Evolutionary conservation across 768 basidiomycete species (phyloP), one percentile per base, ranked within the genome.

Genomic region (Boletellus ananiceps): DNA sequence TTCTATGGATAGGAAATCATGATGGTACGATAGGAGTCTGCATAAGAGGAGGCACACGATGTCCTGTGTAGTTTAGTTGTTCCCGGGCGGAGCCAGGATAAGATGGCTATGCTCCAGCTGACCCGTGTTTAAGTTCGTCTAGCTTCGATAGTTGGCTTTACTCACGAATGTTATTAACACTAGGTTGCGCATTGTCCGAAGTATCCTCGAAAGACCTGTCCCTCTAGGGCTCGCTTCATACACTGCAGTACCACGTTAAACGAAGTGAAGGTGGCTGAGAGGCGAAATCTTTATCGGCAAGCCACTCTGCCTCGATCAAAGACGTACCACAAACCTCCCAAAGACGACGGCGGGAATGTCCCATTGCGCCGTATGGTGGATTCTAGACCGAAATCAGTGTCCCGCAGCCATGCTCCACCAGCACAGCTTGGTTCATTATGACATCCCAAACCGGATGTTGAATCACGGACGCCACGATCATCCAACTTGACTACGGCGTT

Each of bases 271-370:
- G n/a, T n/a, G n/a, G n/a, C n/a, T n/a, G n/a, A n/a, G n/a, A n/a
- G n/a, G n/a, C 23, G 23, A 23, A 23, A 23, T 23, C 23, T 5
- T 3, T 23, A 23, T 23, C 5, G 23, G 23, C 31, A 69, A 83
- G n/a, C n/a, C n/a, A n/a, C n/a, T n/a, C n/a, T n/a, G 49, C 79
- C 84, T 35, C 83, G 78, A 67, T 85, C 84, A 66, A 90, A 86
- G 5, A 85, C 81, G 51, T 83, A 83, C 88, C 88, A 91, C 38
- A 86, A 91, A 43, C 86, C n/a, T n/a, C n/a, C n/a, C n/a, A n/a
- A n/a, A 77, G 25, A 81, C 75, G 21, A 86, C 86, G 23, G 84
- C 79, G 15, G 83, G 83, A 63, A 87, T 91, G 87, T 60, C 83
- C 83, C 12, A 86, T 72, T 2, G 86, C 88, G 42, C 88, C 87